Evolutionary conservation across 73 alveolate genomes (phyloP).

Genomic region (Paramecium caudatum): DNA sequence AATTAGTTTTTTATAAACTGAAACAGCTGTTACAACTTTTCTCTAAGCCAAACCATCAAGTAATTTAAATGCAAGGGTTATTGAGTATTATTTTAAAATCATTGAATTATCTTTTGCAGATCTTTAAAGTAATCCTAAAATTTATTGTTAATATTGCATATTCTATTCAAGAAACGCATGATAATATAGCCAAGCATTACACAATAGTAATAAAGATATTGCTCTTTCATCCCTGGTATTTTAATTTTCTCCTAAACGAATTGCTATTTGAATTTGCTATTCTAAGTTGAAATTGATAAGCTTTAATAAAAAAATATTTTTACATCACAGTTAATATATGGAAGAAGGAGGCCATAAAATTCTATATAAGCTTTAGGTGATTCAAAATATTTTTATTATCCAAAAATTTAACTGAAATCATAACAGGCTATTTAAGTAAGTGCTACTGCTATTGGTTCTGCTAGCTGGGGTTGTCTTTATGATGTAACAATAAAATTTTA

Average conservation of each 20-base stretch:
- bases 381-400: constrained; percentile 33
- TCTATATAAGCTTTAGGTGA: constrained; percentile 4
- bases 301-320: neutral
- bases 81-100: neutral
- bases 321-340: constrained; percentile 43
- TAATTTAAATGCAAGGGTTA: neutral
- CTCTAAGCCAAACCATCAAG: constrained; percentile 38
- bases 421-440: constrained; percentile 18
- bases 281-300: constrained; percentile 41
- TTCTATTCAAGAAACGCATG: constrained; percentile 22
- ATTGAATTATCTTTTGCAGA: constrained; percentile 42
- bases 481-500: neutral
- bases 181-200: constrained; percentile 62
- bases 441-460: constrained; percentile 23
- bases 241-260: constrained; percentile 2
- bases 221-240: constrained; percentile 34
- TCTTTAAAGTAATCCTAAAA: constrained; percentile 6
- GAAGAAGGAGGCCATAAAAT: constrained; percentile 31
- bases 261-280: constrained; percentile 13
- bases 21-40: constrained; percentile 1
- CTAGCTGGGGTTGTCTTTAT: constrained; percentile 34
- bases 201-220: neutral
- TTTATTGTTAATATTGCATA: constrained; percentile 32
- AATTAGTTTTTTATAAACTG: constrained; percentile 30
- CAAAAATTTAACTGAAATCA: constrained; percentile 37